Percentiles rank a stretch among this genome's conserved stretches.
Evolutionary conservation across 1,284 basidiomycete species (phyloP).

Genomic region (Bjerkandera adusta): DNA sequence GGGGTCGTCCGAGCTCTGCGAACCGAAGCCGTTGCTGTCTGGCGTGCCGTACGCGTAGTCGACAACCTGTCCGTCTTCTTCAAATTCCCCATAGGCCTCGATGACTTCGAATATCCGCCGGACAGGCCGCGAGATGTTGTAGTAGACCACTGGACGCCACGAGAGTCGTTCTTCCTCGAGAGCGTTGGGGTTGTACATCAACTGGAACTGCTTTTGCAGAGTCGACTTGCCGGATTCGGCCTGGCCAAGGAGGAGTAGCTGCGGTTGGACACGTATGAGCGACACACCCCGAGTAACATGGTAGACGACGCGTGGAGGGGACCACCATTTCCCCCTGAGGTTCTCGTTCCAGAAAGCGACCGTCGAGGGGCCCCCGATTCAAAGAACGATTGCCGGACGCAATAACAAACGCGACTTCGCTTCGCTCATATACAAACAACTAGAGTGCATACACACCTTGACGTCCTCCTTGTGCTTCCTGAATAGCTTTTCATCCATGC

Average conservation of each 20-base stretch:
- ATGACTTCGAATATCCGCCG: constrained; percentile 71
- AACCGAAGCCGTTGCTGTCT: constrained; percentile 5
- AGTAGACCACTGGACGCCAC: constrained; percentile 82
- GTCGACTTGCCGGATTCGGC: constrained; percentile 84
- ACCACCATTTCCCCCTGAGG: no score
- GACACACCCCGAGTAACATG: neutral
- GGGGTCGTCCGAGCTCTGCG: constrained; percentile 4
- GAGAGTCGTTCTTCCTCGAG: constrained; percentile 76
- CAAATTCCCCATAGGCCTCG: constrained; percentile 62
- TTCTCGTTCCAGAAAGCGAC: neutral
- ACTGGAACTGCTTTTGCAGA: constrained; percentile 82
- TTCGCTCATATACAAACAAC: constrained; percentile 23
- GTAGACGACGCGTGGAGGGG: no score
- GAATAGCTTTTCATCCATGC: constrained; percentile 59
- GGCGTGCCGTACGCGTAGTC: constrained; percentile 9
- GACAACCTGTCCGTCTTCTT: constrained; percentile 40
- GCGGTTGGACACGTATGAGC: constrained; percentile 10
- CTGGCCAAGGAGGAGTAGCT: constrained; percentile 78
- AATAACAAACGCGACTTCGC: no score
- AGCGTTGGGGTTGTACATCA: constrained; percentile 77
- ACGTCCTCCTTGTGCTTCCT: constrained; percentile 70
- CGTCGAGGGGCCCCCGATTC: no score
- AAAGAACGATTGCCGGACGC: no score
- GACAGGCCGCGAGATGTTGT: constrained; percentile 76
- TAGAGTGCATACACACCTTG: constrained; percentile 44